phyloP scores from a whole-genome alignment of 176 grass and related monocot species.

The Avena insularis region DNA sequence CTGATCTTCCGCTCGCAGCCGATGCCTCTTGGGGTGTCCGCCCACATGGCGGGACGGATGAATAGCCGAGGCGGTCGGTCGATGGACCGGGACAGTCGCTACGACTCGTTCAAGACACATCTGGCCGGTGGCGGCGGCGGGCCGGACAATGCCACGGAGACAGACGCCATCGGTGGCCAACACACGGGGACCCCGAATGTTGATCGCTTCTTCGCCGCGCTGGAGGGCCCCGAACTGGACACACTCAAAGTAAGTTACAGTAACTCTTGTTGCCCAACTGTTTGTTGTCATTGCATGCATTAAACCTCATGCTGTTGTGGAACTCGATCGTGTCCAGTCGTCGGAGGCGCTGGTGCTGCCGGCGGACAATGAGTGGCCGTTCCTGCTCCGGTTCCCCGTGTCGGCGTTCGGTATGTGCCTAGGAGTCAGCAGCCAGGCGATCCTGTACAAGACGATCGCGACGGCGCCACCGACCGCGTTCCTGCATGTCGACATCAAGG shows the following conservation, averaged over 20 bases:
- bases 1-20: conserved; percentile 79
- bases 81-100: conserved; percentile 55
- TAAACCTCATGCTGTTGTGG: background rate
- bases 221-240: conserved; percentile 90
- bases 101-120: conserved; percentile 86
- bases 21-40: conserved; percentile 25
- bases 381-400: conserved; percentile 86
- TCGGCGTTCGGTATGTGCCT: conserved; percentile 89
- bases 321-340: conserved; percentile 38
- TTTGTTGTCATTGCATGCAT: background rate
- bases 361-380: conserved; percentile 87
- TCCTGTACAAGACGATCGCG: conserved; percentile 80
- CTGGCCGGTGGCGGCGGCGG: conserved; percentile 59
- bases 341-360: conserved; percentile 75
- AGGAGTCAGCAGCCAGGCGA: conserved; percentile 91
- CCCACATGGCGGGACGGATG: background rate
- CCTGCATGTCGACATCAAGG: conserved; percentile 59
- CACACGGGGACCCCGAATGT: conserved; percentile 43
- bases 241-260: conserved; percentile 56
- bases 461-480: conserved; percentile 68
- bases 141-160: conserved; percentile 18
- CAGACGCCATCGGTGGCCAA: background rate
- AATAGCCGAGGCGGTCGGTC: background rate
- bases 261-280: background rate
- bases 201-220: conserved; percentile 80